A percentile compares a stretch with the other conserved stretches of the same genome.
Conservation (phyloP, 768 basidiomycete genomes). For the Auricularia cornea region DNA sequence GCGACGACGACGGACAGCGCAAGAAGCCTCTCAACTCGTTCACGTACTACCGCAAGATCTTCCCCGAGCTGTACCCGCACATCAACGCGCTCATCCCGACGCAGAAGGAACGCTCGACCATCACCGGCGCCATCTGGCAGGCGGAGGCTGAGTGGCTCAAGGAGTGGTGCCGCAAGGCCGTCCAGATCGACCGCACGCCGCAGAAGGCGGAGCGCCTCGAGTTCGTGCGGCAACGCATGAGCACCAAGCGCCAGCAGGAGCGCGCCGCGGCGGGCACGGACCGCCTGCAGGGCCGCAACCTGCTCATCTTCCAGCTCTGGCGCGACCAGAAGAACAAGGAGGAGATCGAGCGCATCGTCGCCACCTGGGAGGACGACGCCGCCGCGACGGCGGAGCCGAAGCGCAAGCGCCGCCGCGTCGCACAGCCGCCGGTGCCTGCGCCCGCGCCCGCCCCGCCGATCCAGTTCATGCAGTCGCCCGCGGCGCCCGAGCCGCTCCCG, state of each 20-base stretch:
- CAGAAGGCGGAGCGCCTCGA: background rate
- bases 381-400: background rate
- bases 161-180: background rate
- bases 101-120: background rate
- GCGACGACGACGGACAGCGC: background rate
- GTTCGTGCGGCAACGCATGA: background rate
- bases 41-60: constrained; percentile 1
- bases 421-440: background rate
- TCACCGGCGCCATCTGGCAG: constrained; percentile 1
- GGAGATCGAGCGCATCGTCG: background rate
- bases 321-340: background rate
- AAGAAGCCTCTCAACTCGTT: background rate
- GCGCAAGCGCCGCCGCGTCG: background rate
- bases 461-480: background rate
- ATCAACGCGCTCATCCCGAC: background rate
- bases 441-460: too few species aligned
- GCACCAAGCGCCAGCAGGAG: background rate
- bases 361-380: background rate
- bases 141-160: background rate
- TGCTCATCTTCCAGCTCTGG: background rate
- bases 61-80: background rate
- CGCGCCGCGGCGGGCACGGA: background rate
- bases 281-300: background rate
- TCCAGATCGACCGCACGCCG: background rate
- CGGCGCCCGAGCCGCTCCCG: background rate